Evolutionary conservation across 352 stramenopile genomes (phyloP).

Genomic region (Pseudoperonospora humuli): DNA sequence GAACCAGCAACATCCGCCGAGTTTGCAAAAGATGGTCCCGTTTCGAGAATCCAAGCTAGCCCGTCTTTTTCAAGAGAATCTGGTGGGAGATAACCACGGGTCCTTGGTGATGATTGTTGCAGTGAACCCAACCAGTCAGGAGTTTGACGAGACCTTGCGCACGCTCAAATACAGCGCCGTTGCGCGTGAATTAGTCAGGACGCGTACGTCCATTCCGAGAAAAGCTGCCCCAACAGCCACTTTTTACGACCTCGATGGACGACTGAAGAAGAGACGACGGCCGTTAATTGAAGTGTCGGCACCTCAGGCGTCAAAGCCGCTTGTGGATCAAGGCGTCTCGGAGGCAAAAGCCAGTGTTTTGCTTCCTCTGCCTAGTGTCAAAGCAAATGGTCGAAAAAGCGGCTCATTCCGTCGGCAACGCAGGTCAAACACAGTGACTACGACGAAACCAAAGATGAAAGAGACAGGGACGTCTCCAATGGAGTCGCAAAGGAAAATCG

Average conservation of each 20-base stretch:
- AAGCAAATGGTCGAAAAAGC: conserved; percentile 11
- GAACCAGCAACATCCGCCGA: conserved; percentile 78
- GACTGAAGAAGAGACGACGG: conserved; percentile 35
- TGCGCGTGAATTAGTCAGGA: conserved; percentile 86
- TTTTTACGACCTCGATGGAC: conserved; percentile 46
- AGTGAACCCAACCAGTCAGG: conserved; percentile 87
- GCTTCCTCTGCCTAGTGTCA: conserved; percentile 2
- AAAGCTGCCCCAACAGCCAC: conserved; percentile 27
- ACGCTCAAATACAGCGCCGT: conserved; percentile 92
- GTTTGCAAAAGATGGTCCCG: conserved; percentile 89
- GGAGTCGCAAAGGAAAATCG: conserved; percentile 20
- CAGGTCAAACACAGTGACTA: background rate
- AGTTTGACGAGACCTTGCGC: conserved; percentile 96
- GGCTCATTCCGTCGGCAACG: conserved; percentile 7
- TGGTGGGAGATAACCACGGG: conserved; percentile 75
- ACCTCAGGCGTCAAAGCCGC: background rate
- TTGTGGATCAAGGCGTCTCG: conserved; percentile 1
- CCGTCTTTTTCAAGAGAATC: conserved; percentile 91
- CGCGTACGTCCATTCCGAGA: conserved; percentile 24
- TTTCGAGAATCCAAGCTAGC: conserved; percentile 97
- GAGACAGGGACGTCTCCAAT: conserved; percentile 26
- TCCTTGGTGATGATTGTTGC: conserved; percentile 96
- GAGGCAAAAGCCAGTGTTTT: conserved; percentile 3
- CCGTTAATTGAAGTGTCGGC: conserved; percentile 15
- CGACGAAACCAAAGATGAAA: conserved; percentile 10